Conservation (phyloP, 345 rosid genomes). For the Ceriops tagal region DNA sequence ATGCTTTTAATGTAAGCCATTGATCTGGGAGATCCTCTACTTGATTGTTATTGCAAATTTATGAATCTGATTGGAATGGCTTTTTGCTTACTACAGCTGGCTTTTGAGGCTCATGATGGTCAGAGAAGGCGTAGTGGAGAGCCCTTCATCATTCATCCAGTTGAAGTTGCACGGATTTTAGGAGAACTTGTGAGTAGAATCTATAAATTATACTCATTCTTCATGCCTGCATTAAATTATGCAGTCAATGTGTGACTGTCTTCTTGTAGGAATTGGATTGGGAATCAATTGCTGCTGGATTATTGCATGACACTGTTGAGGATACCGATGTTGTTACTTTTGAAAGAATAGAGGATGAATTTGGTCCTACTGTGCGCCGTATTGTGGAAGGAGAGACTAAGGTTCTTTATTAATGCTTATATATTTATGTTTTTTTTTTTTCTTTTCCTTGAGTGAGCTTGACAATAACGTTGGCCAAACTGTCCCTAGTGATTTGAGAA, state of each 20-base stretch:
- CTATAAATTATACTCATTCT: constrained; percentile 12
- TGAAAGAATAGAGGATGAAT: constrained; percentile 88
- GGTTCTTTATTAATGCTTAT: constrained; percentile 42
- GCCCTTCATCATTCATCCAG: constrained; percentile 96
- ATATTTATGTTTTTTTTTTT: constrained; percentile 2
- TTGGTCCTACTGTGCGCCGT: constrained; percentile 82
- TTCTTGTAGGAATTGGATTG: constrained; percentile 82
- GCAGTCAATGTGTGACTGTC: constrained; percentile 16
- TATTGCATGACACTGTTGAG: constrained; percentile 96
- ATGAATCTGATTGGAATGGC: constrained; percentile 18
- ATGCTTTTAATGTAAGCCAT: constrained; percentile 66
- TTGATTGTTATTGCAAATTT: background rate
- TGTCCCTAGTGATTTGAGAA: constrained; percentile 10
- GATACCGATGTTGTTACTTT: constrained; percentile 90
- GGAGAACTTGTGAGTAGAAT: constrained; percentile 87
- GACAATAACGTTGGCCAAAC: background rate
- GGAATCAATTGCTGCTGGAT: constrained; percentile 97
- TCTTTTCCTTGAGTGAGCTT: too few species aligned
- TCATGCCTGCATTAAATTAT: constrained; percentile 9
- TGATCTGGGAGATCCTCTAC: constrained; percentile 3
- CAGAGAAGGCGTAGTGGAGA: constrained; percentile 98
- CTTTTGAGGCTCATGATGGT: constrained; percentile 97
- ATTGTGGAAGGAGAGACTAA: constrained; percentile 99
- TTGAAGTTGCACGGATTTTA: constrained; percentile 93
- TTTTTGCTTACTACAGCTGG: constrained; percentile 62